These are phyloP conservation scores for Psilocybe cubensis DNA, from an alignment of 768 basidiomycete species.

Conservation along the genomic window DNA sequence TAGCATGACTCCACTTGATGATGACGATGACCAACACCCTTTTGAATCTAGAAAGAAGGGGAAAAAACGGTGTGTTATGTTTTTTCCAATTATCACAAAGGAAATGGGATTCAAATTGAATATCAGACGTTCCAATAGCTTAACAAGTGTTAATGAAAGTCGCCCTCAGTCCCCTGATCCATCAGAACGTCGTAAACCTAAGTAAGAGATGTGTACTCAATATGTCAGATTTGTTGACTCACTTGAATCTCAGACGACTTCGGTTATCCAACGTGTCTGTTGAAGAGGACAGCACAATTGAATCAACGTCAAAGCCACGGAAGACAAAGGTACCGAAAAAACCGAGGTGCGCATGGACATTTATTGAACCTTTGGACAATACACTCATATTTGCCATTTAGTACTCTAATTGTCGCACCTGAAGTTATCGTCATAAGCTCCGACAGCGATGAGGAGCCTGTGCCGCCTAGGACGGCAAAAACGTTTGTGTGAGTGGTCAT, in stretches of 20 bases:
- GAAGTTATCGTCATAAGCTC: conserved; percentile 41
- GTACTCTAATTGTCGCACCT: conserved; percentile 42
- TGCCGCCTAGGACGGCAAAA: conserved; percentile 16
- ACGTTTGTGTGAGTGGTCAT: conserved; percentile 16
- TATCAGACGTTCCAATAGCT: conserved; percentile 61
- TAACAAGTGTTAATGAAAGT: conserved; percentile 47
- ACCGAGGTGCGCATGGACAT: conserved; percentile 45
- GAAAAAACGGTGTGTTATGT: conserved; percentile 49
- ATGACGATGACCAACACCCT: conserved; percentile 57
- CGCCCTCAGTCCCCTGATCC: conserved; percentile 38
- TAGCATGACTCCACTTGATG: conserved; percentile 67
- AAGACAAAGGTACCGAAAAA: conserved; percentile 59
- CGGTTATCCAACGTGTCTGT: conserved; percentile 59
- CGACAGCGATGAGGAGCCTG: conserved; percentile 36
- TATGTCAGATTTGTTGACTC: not conserved
- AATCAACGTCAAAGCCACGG: conserved; percentile 41
- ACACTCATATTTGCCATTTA: conserved; percentile 17
- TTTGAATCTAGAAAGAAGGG: conserved; percentile 43
- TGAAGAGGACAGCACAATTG: conserved; percentile 37
- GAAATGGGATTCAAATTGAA: not conserved
- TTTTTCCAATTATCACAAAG: not conserved
- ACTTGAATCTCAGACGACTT: conserved; percentile 44
- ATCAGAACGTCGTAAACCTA: conserved; percentile 37
- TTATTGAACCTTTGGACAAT: not conserved
- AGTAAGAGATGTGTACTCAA: conserved; percentile 38